A percentile compares a stretch with the other conserved stretches of the same genome.
These are phyloP conservation scores for Sextonia rubra DNA, from an alignment of 164 flowering plant species.

Conservation along the genomic window DNA sequence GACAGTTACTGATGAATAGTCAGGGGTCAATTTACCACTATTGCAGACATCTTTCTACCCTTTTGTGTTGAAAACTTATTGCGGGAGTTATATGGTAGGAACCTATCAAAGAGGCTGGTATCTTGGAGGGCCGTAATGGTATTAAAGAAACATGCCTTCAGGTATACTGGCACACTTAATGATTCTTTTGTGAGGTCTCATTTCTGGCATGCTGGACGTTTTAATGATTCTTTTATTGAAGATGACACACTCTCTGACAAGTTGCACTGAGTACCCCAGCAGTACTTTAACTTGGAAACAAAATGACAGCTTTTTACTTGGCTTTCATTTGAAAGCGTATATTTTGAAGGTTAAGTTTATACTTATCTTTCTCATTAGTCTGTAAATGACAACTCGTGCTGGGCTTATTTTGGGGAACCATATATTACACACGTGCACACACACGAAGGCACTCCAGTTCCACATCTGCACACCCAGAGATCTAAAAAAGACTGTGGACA, in stretches of 20 bases:
- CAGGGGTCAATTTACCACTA: slow-evolving; percentile 1
- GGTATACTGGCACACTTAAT: slow-evolving; percentile 35
- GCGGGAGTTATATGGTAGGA: slow-evolving; percentile 41
- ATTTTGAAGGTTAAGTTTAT: neutral
- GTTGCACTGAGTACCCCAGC: neutral
- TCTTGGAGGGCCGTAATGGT: slow-evolving; percentile 96
- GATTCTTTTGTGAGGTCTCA: slow-evolving; percentile 9
- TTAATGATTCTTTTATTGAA: neutral
- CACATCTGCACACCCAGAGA: too few relatives aligned
- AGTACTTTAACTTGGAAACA: neutral
- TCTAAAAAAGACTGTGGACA: too few relatives aligned
- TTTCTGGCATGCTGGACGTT: neutral
- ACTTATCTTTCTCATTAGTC: neutral
- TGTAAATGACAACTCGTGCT: neutral
- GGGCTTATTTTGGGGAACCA: neutral
- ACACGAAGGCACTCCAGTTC: too few relatives aligned
- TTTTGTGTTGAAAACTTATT: neutral
- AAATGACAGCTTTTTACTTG: too few relatives aligned
- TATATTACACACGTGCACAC: neutral
- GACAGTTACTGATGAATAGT: slow-evolving; percentile 14
- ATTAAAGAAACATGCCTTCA: slow-evolving; percentile 98
- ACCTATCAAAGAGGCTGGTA: slow-evolving; percentile 99
- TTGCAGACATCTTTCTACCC: neutral
- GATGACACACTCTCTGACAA: neutral
- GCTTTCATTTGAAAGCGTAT: neutral